Evolutionary conservation across 2,329 filamentous ascomycete species (phyloP).

Genomic region (Colletotrichum theobromicola): DNA sequence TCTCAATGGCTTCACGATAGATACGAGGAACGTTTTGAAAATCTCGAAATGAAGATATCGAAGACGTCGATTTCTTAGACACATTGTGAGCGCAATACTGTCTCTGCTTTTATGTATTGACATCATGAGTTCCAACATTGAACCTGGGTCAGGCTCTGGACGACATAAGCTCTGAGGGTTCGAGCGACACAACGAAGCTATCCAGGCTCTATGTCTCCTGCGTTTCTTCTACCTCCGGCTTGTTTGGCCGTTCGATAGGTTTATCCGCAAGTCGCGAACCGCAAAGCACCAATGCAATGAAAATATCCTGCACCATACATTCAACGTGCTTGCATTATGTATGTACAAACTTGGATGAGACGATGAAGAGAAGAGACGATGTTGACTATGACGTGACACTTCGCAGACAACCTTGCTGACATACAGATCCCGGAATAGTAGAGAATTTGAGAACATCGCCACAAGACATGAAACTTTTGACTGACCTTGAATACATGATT

Average conservation of each 20-base stretch:
- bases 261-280: background rate
- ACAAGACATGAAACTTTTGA: no score
- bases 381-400: rapidly evolving
- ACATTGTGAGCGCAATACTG: background rate
- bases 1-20: background rate
- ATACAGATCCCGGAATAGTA: no score
- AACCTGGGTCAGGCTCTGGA: background rate
- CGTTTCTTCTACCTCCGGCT: background rate
- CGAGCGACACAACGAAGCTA: background rate
- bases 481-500: no score
- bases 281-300: rapidly evolving
- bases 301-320: background rate
- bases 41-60: rapidly evolving
- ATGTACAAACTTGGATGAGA: background rate
- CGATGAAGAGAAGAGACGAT: background rate
- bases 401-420: no score
- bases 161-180: no score
- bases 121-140: background rate
- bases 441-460: no score
- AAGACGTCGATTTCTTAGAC: background rate
- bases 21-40: rapidly evolving
- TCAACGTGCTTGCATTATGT: background rate
- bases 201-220: background rate
- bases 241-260: background rate
- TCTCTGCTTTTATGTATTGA: background rate